Base-by-base conservation (phyloP, 2,329 filamentous ascomycete genomes). In the Pseudocercospora macadamiae region DNA sequence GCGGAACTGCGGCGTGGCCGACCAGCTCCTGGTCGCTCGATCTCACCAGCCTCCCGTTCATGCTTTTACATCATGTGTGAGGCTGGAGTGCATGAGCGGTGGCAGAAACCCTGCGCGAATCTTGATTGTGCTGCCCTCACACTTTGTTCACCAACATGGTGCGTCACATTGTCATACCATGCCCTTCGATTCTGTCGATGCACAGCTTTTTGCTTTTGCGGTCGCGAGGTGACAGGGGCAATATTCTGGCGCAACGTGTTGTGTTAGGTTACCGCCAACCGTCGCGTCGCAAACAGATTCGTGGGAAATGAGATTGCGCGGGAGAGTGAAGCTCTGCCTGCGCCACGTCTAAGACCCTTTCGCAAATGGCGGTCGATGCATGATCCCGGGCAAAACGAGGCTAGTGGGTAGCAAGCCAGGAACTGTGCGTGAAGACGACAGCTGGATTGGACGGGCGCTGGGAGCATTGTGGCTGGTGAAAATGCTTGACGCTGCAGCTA, bases 1-100 rank as follows among this genome's bases (percentile, higher is more conserved):
- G 39, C 39, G 7, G 19, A 16, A 19, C 18, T 44, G 39, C 39
- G 18, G 39, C 16, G n/a, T n/a, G n/a, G n/a, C n/a, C n/a, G n/a
- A n/a, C 39, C 39, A 23, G 39, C 39, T 21, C 19, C 16, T 44
- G 16, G 39, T 23, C 19, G 39, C 21, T 45, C 42, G 42, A 45
- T 26, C 42, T 25, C 42, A 47, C 42, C 42, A 47, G 42, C 42
- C 42, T 47, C 42, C 42, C 42, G 42, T 47, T 47, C 39, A 45
- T 45, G 9, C 4, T 45, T n/a, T 21, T 18, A 42, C 18, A n/a
- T n/a, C 39, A 26, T 16, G 16, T 44, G 42, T 14, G 42, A 47
- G 10, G 42, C 42, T 28, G 23, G 23, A 16, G 39, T 21, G 19
- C 39, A 10, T 45, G 39, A 12, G 4, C 10, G 23, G 23, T 28